Percentiles rank a stretch among this genome's conserved stretches.
Conservation (phyloP, 208 protist species). For the Polymyxa betae region DNA sequence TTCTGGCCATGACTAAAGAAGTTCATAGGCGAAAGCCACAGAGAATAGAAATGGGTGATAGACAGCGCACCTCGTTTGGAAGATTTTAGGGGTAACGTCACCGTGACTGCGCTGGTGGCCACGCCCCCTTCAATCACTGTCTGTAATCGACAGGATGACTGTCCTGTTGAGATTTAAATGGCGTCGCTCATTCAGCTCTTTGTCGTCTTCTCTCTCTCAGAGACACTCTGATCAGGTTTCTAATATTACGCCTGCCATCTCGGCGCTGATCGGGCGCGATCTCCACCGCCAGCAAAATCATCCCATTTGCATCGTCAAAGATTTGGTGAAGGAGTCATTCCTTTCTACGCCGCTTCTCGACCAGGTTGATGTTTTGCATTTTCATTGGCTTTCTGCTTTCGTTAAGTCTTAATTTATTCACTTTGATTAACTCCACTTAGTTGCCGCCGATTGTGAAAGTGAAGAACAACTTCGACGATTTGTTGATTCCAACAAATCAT, state of each 20-base stretch:
- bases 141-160: no score
- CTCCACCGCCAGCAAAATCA: conserved; percentile 54
- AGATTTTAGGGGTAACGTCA: no score
- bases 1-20: no score
- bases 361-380: neutral
- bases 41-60: no score
- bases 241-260: neutral
- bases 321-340: conserved; percentile 9
- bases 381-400: neutral
- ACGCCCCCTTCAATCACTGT: no score
- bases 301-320: conserved; percentile 54
- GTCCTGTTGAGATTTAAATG: no score
- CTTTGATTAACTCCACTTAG: conserved; percentile 19
- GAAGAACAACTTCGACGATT: conserved; percentile 55
- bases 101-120: no score
- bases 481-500: conserved; percentile 55
- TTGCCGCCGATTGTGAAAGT: conserved; percentile 10
- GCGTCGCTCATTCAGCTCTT: no score
- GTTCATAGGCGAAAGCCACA: no score
- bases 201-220: no score
- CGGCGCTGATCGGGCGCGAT: neutral
- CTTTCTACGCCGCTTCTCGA: neutral
- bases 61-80: no score
- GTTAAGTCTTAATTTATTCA: neutral
- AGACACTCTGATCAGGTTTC: no score